These are phyloP conservation scores for Camellia oleifera DNA, from an alignment of 179 eudicot species.

Conservation along the genomic window DNA sequence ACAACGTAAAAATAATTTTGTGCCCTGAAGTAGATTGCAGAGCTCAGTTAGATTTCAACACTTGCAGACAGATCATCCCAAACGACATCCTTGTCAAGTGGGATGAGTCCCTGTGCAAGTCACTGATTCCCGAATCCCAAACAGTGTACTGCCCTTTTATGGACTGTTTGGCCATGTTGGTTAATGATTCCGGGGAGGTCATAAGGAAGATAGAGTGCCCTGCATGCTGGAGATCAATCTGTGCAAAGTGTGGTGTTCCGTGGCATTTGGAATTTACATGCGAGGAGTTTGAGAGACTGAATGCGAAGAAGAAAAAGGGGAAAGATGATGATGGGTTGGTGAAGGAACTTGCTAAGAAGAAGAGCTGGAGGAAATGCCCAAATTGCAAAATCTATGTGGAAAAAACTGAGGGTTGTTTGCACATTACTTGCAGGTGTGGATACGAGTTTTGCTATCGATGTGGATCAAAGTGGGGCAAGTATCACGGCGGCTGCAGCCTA, in stretches of 20 bases:
- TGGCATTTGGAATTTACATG: constrained; percentile 46
- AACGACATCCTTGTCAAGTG: constrained; percentile 21
- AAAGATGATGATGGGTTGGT: constrained; percentile 24
- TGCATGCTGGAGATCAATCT: constrained; percentile 30
- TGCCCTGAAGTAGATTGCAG: constrained; percentile 40
- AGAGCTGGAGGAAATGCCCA: constrained; percentile 41
- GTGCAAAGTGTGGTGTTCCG: constrained; percentile 37
- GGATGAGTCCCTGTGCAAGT: constrained; percentile 36
- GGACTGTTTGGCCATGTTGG: constrained; percentile 40
- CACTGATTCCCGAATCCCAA: constrained; percentile 28
- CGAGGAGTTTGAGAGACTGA: constrained; percentile 23
- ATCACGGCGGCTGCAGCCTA: neutral
- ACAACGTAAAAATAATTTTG: constrained; percentile 4
- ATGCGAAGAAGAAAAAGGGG: neutral
- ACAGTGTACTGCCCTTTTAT: constrained; percentile 46
- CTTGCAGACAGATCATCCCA: constrained; percentile 26
- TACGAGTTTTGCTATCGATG: constrained; percentile 43
- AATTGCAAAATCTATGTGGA: constrained; percentile 40
- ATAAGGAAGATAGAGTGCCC: constrained; percentile 25
- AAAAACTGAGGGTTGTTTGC: constrained; percentile 37
- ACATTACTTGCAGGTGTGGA: constrained; percentile 43
- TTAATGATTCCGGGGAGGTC: constrained; percentile 24
- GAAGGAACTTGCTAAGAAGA: constrained; percentile 38
- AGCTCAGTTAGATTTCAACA: constrained; percentile 15
- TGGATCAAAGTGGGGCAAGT: constrained; percentile 28